These are phyloP conservation scores for Cercospora brassicicola DNA, from an alignment of 2,329 filamentous ascomycete genomes.

Conservation along the genomic window DNA sequence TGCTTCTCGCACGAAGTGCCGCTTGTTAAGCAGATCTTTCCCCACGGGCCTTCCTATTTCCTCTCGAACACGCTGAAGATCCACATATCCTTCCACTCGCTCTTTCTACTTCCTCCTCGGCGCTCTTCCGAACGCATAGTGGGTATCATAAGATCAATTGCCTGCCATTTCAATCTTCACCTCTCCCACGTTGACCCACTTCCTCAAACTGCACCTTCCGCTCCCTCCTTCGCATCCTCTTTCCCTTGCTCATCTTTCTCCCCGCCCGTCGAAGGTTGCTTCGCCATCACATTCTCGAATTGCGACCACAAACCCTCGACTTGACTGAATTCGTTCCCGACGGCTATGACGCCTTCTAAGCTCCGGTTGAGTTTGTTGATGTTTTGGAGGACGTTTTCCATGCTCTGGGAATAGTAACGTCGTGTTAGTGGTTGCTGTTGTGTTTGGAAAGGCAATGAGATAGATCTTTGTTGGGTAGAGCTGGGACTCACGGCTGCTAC, in stretches of 20 bases:
- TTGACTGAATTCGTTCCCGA: slow-evolving; percentile 95
- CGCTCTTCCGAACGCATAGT: not conserved
- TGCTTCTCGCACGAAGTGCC: not conserved
- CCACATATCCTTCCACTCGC: no score
- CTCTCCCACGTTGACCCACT: not conserved
- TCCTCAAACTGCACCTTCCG: slow-evolving; percentile 8
- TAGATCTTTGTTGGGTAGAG: no score
- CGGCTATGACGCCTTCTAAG: slow-evolving; percentile 82
- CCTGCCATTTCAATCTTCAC: not conserved
- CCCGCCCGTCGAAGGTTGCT: slow-evolving; percentile 56
- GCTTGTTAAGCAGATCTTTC: not conserved
- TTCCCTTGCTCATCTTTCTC: slow-evolving; percentile 32
- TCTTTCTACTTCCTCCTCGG: no score
- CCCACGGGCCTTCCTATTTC: no score
- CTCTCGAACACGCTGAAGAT: no score
- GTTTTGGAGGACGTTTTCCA: slow-evolving; percentile 91
- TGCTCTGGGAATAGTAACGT: slow-evolving; percentile 46
- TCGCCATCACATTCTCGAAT: slow-evolving; percentile 94
- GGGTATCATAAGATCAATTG: not conserved
- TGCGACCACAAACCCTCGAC: slow-evolving; percentile 97
- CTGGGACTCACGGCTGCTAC: slow-evolving; percentile 62
- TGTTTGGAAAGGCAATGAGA: not conserved
- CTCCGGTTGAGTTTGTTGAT: slow-evolving; percentile 94
- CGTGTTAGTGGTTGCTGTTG: not conserved
- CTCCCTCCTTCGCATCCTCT: slow-evolving; percentile 35